A percentile compares a stretch with the other conserved stretches of the same genome.
These are phyloP conservation scores for bread wheat (Triticum aestivum) DNA, from an alignment of 176 grass and related monocot species.

Conservation along the genomic window IWGSC_CS_RefSeq_v2.1 NC_057813.1:738489237-738489736, in stretches of 20 bases:
- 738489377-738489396: constrained; percentile 48
- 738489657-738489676: too few relatives aligned
- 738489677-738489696: too few relatives aligned
- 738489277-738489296: constrained; percentile 64
- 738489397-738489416: background rate
- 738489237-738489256: constrained; percentile 20
- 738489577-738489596: constrained; percentile 29
- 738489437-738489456: too few relatives aligned
- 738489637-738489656: too few relatives aligned
- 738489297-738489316: constrained; percentile 40
- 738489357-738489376: constrained; percentile 43
- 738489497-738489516: too few relatives aligned
- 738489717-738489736: too few relatives aligned
- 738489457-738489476: too few relatives aligned
- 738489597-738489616: constrained; percentile 40
- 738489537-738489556: constrained; percentile 29
- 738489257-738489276: constrained; percentile 26
- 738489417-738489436: too few relatives aligned
- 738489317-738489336: background rate
- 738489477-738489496: too few relatives aligned
- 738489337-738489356: constrained; percentile 30
- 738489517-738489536: too few relatives aligned
- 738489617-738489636: background rate
- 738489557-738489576: constrained; percentile 52
- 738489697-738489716: too few relatives aligned